phyloP scores from a whole-genome alignment of 805 yeast species.

The Maudiozyma pseudohumilis region DNA sequence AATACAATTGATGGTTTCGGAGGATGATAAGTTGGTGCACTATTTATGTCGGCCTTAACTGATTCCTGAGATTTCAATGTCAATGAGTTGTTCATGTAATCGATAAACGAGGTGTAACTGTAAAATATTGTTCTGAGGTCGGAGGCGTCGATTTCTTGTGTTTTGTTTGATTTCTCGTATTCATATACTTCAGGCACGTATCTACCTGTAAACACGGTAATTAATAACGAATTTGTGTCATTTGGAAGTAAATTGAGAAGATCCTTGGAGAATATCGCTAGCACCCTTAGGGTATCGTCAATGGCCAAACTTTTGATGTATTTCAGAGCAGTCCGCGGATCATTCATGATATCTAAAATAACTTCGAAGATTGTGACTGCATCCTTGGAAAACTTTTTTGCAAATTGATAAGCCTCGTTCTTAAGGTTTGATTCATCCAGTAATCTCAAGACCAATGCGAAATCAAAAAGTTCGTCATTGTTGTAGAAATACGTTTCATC shows the following conservation, averaged over 20 bases:
- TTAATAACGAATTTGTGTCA: slow-evolving; percentile 71
- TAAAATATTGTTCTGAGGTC: slow-evolving; percentile 31
- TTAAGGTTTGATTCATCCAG: slow-evolving; percentile 65
- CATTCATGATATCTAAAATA: slow-evolving; percentile 53
- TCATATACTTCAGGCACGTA: slow-evolving; percentile 39
- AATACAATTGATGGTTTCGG: slow-evolving; percentile 85
- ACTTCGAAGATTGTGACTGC: slow-evolving; percentile 71
- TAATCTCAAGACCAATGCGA: slow-evolving; percentile 54
- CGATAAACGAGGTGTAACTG: slow-evolving; percentile 49
- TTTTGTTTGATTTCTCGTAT: neutral
- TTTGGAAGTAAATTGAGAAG: slow-evolving; percentile 62
- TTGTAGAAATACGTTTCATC: slow-evolving; percentile 30
- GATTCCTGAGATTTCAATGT: slow-evolving; percentile 5
- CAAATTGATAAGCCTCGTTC: slow-evolving; percentile 56
- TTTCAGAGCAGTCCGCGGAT: slow-evolving; percentile 48
- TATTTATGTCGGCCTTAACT: slow-evolving; percentile 21
- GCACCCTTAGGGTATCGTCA: slow-evolving; percentile 65
- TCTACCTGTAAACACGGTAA: slow-evolving; percentile 82
- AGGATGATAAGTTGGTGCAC: slow-evolving; percentile 63
- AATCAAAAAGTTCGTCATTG: slow-evolving; percentile 40
- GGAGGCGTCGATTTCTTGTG: neutral
- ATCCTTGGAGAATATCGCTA: slow-evolving; percentile 54
- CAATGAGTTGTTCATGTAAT: slow-evolving; percentile 37
- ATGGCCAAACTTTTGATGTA: slow-evolving; percentile 61
- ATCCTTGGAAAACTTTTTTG: slow-evolving; percentile 55